Base-by-base conservation (phyloP, 129 eudicot genomes). In the Centrapalus pauciflorus region DNA sequence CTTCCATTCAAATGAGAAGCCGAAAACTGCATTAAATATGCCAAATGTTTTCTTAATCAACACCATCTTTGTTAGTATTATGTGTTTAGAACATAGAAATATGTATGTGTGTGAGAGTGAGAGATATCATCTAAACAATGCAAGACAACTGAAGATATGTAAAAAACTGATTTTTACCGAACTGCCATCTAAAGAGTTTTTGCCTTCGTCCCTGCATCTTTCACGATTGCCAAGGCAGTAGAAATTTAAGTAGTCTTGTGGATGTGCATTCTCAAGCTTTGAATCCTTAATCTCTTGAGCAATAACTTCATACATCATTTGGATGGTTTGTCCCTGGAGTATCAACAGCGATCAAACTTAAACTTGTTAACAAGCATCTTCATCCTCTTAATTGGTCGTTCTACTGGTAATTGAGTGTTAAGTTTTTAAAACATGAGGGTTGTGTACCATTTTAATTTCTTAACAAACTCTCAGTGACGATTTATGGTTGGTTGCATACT, bases 141-240 rank as follows among this genome's bases (percentile, higher is more conserved):
- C 64, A 58, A 58, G n/a, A 28, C 26, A 32, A 32, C 12, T n/a
- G 55, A 33, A 37, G 5, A 40, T 52, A 37, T 11, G 20, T n/a
- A 3, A 62, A 14, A 48, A 28, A 52, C 3, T 25, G 75, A 21
- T 52, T 19, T 27, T 72, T 82, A 86, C 88, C 77, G 71, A 43
- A 28, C 48, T 75, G 32, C 82, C 75, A 59, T 59, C 76, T 3
- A 67, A 24, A 20, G 70, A 34, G 29, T 75, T 4, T 29, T 33
- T 56, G 25, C 24, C 51, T 20, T 76, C 75, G 24, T 41, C 81
- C 6, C 37, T 65, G 45, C 24, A 48, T 38, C 76, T 33, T 66
- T 86, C 89, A 8, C 89, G 76, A 28, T 86, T 86, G 1, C 95
- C 95, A 56, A 86, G 87, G 64, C 87, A 83, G 60, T 80, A 86